Conservation (phyloP, 768 basidiomycete species). For the Strobilomyces dryophilus region DNA sequence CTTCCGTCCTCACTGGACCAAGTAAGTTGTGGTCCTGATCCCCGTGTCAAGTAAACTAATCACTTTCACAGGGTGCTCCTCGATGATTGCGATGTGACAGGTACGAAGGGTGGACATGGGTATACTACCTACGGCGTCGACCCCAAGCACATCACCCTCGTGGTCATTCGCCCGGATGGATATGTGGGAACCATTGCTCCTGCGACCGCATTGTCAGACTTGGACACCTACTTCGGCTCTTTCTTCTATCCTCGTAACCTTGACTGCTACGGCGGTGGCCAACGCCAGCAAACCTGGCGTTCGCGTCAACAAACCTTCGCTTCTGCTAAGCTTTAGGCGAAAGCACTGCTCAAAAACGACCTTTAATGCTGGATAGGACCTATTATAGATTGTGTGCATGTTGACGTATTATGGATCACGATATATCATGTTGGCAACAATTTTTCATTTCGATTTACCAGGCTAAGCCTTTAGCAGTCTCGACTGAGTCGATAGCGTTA, state of each 20-base stretch:
- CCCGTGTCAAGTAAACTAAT: neutral
- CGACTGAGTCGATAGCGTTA: too few relatives aligned
- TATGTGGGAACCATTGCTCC: slow-evolving; percentile 34
- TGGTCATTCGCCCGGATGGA: slow-evolving; percentile 36
- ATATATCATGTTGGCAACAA: neutral
- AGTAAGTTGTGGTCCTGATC: neutral
- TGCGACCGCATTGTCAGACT: slow-evolving; percentile 21
- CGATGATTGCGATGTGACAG: slow-evolving; percentile 32
- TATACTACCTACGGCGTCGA: slow-evolving; percentile 32
- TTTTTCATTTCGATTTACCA: neutral
- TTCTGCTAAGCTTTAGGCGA: neutral
- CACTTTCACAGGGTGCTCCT: slow-evolving; percentile 24
- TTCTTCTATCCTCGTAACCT: slow-evolving; percentile 33
- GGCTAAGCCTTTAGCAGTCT: too few relatives aligned
- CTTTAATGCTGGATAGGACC: neutral
- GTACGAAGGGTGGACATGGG: slow-evolving; percentile 27
- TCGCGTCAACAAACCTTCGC: neutral
- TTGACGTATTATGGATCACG: neutral
- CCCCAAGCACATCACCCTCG: slow-evolving; percentile 22
- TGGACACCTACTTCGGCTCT: slow-evolving; percentile 46
- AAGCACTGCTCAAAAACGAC: neutral
- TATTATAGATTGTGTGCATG: neutral
- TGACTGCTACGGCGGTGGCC: neutral
- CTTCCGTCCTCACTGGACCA: slow-evolving; percentile 4
- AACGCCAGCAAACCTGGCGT: neutral